Percentiles rank a stretch among this genome's conserved stretches.
Conservation (phyloP, 805 yeast species). For the Myxozyma kluyveri region DNA sequence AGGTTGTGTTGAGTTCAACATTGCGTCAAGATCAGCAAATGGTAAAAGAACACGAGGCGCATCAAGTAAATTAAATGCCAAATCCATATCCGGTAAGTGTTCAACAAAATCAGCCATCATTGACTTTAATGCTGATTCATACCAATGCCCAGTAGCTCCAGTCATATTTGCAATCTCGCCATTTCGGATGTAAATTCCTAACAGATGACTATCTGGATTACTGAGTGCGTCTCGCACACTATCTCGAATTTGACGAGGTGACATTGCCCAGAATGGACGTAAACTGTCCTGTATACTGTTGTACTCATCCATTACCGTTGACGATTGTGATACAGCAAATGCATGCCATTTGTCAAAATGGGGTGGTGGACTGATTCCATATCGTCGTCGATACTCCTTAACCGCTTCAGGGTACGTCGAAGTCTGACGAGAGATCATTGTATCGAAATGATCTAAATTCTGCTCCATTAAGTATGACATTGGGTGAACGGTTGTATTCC, state of each 20-base stretch:
- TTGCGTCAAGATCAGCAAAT: slow-evolving; percentile 18
- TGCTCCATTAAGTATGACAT: slow-evolving; percentile 25
- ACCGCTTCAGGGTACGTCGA: slow-evolving; percentile 30
- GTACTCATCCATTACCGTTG: slow-evolving; percentile 29
- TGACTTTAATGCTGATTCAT: slow-evolving; percentile 11
- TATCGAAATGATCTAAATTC: slow-evolving; percentile 4
- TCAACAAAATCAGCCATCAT: slow-evolving; percentile 29
- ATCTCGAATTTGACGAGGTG: slow-evolving; percentile 26
- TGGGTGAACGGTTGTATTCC: slow-evolving; percentile 30
- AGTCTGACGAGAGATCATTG: slow-evolving; percentile 18
- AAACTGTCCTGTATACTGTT: slow-evolving; percentile 26
- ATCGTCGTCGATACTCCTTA: slow-evolving; percentile 21
- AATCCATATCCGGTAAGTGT: slow-evolving; percentile 33
- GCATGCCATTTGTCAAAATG: slow-evolving; percentile 33
- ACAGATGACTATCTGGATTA: slow-evolving; percentile 19
- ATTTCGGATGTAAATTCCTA: slow-evolving; percentile 24
- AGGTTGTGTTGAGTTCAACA: slow-evolving; percentile 3
- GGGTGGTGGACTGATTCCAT: slow-evolving; percentile 32
- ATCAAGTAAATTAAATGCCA: slow-evolving; percentile 31
- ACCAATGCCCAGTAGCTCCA: slow-evolving; percentile 25
- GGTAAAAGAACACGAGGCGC: slow-evolving; percentile 32
- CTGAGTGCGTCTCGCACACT: slow-evolving; percentile 22
- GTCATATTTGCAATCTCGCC: slow-evolving; percentile 24
- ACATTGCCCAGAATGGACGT: slow-evolving; percentile 32
- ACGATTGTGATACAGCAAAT: slow-evolving; percentile 23